Conservation (phyloP, 768 basidiomycete species). For the Boletus patriciae region DNA sequence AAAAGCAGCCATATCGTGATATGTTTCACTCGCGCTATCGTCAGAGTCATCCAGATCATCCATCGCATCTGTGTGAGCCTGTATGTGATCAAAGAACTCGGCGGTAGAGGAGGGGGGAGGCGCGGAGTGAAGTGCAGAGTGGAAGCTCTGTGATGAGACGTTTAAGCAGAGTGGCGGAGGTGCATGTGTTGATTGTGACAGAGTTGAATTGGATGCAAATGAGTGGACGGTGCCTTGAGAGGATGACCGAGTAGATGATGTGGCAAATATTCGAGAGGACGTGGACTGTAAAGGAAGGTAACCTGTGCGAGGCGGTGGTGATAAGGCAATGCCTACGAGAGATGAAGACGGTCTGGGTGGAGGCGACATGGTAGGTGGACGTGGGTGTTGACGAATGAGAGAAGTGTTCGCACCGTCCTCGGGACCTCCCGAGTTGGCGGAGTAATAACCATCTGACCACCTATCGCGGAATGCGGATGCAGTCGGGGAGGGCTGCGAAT, state of each 20-base stretch:
- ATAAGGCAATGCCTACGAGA: conserved; percentile 51
- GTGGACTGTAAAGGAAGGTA: conserved; percentile 20
- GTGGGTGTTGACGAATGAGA: conserved; percentile 24
- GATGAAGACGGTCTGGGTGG: conserved; percentile 66
- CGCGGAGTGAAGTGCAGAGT: conserved; percentile 54
- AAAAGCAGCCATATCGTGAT: conserved; percentile 36
- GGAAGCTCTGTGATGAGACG: conserved; percentile 45
- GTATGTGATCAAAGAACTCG: conserved; percentile 75
- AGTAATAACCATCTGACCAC: conserved; percentile 36
- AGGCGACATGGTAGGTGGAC: conserved; percentile 46
- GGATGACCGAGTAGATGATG: conserved; percentile 23
- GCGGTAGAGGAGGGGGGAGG: conserved; percentile 65
- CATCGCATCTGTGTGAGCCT: conserved; percentile 68
- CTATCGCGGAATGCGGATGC: conserved; percentile 78
- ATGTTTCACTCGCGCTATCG: conserved; percentile 42
- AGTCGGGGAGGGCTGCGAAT: conserved; percentile 71
- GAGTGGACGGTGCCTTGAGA: conserved; percentile 34
- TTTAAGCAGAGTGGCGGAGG: conserved; percentile 39
- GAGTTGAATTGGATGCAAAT: conserved; percentile 30
- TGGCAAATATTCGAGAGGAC: conserved; percentile 18
- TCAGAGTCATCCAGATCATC: conserved; percentile 68
- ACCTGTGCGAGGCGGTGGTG: conserved; percentile 47
- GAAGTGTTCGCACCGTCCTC: conserved; percentile 12
- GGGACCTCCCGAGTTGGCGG: conserved; percentile 24
- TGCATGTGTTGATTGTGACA: conserved; percentile 19